Evolutionary conservation across 306 rosid genomes (phyloP).

Genomic region (Senna siamea): DNA sequence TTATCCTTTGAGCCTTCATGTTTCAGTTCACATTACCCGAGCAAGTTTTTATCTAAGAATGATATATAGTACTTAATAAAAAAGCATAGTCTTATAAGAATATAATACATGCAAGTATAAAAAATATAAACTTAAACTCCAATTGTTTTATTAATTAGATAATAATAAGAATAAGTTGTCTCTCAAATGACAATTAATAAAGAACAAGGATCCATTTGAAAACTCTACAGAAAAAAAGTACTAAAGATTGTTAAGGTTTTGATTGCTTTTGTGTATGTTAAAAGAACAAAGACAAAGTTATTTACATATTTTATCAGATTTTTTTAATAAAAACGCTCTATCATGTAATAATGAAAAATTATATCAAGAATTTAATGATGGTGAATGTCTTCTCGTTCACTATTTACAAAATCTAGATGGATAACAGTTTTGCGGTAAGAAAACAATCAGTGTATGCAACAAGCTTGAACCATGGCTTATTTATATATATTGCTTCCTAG

Average conservation of each 20-base stretch:
- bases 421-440: neutral
- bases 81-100: too few relatives aligned
- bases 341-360: too few relatives aligned
- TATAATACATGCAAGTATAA: neutral
- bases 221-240: neutral
- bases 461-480: neutral
- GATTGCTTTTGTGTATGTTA: neutral
- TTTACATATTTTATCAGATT: neutral
- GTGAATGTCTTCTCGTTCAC: slow-evolving; percentile 20
- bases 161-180: neutral
- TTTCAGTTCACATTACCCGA: neutral
- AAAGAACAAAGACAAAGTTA: too few relatives aligned
- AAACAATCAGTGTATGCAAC: slow-evolving; percentile 13
- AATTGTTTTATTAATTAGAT: neutral
- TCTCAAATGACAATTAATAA: neutral
- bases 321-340: too few relatives aligned
- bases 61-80: neutral
- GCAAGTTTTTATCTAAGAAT: neutral
- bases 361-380: slow-evolving; percentile 34
- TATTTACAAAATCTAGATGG: neutral
- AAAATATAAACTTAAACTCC: neutral
- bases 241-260: neutral
- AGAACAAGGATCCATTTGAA: neutral
- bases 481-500: neutral
- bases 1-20: neutral